Evolutionary conservation across 225 moss, liverwort and hornwort genomes (phyloP), one percentile per base, ranked within the genome.

Genomic region (Sphagnum contortum): DNA sequence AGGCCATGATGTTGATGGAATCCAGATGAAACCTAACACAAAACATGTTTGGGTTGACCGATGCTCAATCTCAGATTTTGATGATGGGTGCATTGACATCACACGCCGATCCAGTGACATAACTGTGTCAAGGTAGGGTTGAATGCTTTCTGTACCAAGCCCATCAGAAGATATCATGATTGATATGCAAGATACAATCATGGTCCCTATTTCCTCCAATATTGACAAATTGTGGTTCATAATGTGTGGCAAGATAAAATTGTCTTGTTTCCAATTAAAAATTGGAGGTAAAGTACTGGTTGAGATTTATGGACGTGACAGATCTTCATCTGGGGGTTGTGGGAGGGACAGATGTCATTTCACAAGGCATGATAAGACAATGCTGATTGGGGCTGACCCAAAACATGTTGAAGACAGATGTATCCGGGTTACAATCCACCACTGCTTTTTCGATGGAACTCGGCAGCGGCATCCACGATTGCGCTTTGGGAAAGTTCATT

Each of bases 1-100:
- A 65, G 98, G 98, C 50, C 87, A 91, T 61, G 98, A 98, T 66
- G 75, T 98, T 55, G 98, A 98, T 72, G 89, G 91, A 55, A 91
- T 98, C 9, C 98, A 98, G 73, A 84, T 98, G 89, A 98, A 98
- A 65, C 98, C 98, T 10, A 82, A 89, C 45, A 76, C 82, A 45
- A 89, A 77, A 68, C 83, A 98, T 62, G 87, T 98, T 47, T 98
- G 98, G 98, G 82, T 98, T 57, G 98, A 98, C 74, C 89, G 98
- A 56, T 98, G 98, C 77, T 93, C 93, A 49, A 76, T 98, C 11
- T 93, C 93, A 54, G 93, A 98, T 62, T 98, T 82, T 44, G 98
- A 98, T 60, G 98, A 98, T 66, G 98, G 98, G 4, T 81, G 87
- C 57, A 93, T 98, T 64, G 98, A 98, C 59, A 93, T 98, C 66